Percentiles rank a stretch among this genome's conserved stretches.
Evolutionary conservation across 2,329 filamentous ascomycete genomes (phyloP).

Genomic region (Penicillium glabrum): DNA sequence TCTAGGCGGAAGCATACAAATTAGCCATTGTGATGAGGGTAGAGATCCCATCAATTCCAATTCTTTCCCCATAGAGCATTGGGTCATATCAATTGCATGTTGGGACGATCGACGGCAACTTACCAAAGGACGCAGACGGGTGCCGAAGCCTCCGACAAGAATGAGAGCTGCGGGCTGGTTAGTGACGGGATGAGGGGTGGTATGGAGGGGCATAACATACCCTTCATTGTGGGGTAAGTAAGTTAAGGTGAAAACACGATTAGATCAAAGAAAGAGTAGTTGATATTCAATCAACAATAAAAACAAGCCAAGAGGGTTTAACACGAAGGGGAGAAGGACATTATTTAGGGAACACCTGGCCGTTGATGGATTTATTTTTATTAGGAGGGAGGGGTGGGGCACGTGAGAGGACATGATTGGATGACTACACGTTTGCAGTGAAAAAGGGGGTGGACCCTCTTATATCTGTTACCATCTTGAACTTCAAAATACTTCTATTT

Average conservation of each 20-base stretch:
- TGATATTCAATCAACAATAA: constrained; percentile 1
- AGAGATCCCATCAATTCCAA: background rate
- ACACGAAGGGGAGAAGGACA: background rate
- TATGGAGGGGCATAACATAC: constrained; percentile 30
- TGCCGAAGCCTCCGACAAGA: constrained; percentile 98
- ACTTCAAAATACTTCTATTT: background rate
- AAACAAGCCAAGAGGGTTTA: constrained; percentile 7
- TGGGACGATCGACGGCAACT: constrained; percentile 38
- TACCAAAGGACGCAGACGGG: constrained; percentile 93
- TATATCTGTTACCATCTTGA: background rate
- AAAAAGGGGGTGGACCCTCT: constrained; percentile 20
- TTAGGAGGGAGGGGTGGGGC: constrained; percentile 20
- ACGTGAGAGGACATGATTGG: constrained; percentile 27
- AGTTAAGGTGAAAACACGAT: background rate
- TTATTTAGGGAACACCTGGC: constrained; percentile 31
- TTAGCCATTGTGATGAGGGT: constrained; percentile 1
- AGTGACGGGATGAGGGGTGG: constrained; percentile 11
- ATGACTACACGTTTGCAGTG: constrained; percentile 24
- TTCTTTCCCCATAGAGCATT: background rate
- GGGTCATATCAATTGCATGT: constrained; percentile 9
- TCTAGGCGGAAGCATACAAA: constrained; percentile 54
- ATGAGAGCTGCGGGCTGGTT: constrained; percentile 70
- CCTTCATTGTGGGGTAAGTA: constrained; percentile 42
- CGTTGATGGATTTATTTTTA: constrained; percentile 29
- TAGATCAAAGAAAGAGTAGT: background rate